Base-by-base conservation (phyloP, 305 asterid species). In the Fraxinus floribunda region DNA sequence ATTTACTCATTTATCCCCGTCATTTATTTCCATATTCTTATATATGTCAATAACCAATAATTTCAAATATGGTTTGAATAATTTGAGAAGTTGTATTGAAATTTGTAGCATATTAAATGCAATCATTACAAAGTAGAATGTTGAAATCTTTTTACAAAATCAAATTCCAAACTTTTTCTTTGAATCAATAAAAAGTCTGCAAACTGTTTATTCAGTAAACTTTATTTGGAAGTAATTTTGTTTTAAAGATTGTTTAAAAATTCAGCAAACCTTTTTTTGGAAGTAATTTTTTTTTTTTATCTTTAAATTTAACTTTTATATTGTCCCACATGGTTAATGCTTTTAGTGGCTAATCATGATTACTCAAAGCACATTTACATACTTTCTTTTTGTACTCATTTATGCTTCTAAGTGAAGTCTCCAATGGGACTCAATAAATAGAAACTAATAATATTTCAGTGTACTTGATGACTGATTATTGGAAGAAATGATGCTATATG, bases 361-460 rank as follows among this genome's bases (percentile, higher is more conserved):
- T 71, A 71, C 16, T 32, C 76, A 32, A 30, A 71, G 64, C 64
- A n/a, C 64, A n/a, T 16, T 30, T 29, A 68, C 16, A 29, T 30
- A 81, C 83, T 72, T 24, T 80, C 81, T 85, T 86, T 79, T 86
- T 86, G 84, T 83, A 72, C 81, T 82, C 83, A 83, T 85, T 85
- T 83, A 85, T 87, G 88, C 90, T 88, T 88, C 84, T 77, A 85
- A 86, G 85, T 87, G 79, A 88, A 88, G 91, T 71, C 76, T 32
- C 85, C 81, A 86, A 79, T 57, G 62, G 44, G 11, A 71, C 44
- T 71, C 84, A 66, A 44, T 81, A 80, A 41, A 41, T 55, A n/a
- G 64, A 55, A 55, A 55, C 64, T 55, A 55, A n/a, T 55, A n/a
- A 55, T 55, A 55, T 55, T n/a, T 55, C 8, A 5, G 64, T 55